A percentile compares a stretch with the other conserved stretches of the same genome.
Conservation (phyloP, 495 filamentous ascomycete genomes). For the Lasiosphaeria hispida region DNA sequence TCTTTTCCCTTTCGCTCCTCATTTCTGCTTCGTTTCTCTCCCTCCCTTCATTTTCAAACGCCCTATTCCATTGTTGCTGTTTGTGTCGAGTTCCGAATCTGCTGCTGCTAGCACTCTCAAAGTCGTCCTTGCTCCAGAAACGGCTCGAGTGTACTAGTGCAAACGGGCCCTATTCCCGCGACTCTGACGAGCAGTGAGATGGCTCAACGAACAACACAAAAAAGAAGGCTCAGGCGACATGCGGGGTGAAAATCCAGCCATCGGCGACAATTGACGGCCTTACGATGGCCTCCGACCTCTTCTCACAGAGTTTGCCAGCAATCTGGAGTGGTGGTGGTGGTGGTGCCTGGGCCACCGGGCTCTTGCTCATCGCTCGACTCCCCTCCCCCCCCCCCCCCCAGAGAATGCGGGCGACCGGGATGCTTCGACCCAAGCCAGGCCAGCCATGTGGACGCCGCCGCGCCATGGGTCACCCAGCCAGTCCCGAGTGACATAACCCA, state of each 20-base stretch:
- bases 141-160: slow-evolving; percentile 22
- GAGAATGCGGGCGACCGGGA: slow-evolving; percentile 25
- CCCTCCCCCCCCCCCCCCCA: not conserved
- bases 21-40: slow-evolving; percentile 18
- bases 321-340: slow-evolving; percentile 17
- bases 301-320: slow-evolving; percentile 3
- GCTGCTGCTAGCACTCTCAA: slow-evolving; percentile 14
- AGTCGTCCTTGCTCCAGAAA: slow-evolving; percentile 24
- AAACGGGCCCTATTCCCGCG: slow-evolving; percentile 16
- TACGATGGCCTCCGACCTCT: not conserved
- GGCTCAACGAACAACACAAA: not conserved
- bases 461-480: slow-evolving; percentile 5
- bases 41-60: slow-evolving; percentile 16
- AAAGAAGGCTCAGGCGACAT: not conserved
- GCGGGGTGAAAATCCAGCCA: not conserved
- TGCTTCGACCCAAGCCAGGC: slow-evolving; percentile 17
- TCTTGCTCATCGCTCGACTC: slow-evolving; percentile 5
- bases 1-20: slow-evolving; percentile 29
- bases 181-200: not conserved
- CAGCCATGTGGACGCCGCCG: slow-evolving; percentile 25
- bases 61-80: slow-evolving; percentile 18
- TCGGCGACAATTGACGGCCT: not conserved
- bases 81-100: slow-evolving; percentile 12
- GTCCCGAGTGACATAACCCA: slow-evolving; percentile 20
- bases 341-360: slow-evolving; percentile 16